These are phyloP conservation scores for Amniculicola lignicola DNA, from an alignment of 495 filamentous ascomycete species.

Conservation along the genomic window DNA sequence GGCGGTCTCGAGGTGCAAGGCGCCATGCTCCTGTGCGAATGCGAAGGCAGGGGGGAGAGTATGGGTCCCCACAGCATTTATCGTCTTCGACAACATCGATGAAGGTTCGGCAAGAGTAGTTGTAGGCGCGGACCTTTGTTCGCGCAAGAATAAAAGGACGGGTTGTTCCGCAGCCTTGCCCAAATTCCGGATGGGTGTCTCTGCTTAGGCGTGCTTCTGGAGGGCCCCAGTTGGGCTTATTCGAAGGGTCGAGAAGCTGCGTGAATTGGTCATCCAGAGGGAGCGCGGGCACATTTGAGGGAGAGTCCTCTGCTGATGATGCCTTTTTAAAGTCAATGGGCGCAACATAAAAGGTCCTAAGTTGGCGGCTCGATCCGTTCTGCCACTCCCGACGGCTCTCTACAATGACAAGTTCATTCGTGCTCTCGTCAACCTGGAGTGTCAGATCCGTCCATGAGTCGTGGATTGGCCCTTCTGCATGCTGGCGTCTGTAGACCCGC, in stretches of 20 bases:
- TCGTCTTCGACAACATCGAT: constrained; percentile 38
- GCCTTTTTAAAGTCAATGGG: constrained; percentile 21
- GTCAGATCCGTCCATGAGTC: constrained; percentile 71
- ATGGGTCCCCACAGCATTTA: constrained; percentile 14
- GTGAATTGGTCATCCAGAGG: constrained; percentile 20
- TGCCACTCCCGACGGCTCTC: constrained; percentile 74
- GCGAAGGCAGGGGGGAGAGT: constrained; percentile 16
- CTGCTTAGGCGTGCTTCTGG: constrained; percentile 10
- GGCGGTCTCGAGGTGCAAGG: constrained; percentile 12
- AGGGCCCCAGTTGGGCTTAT: constrained; percentile 30
- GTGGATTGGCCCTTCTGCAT: constrained; percentile 71
- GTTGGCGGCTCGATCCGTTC: constrained; percentile 55
- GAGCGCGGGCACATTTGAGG: not conserved
- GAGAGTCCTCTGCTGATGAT: not conserved
- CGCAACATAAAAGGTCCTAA: constrained; percentile 67
- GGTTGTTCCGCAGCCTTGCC: not conserved
- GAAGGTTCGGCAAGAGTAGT: constrained; percentile 31
- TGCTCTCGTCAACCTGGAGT: constrained; percentile 61
- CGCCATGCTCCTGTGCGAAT: constrained; percentile 30
- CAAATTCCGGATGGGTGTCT: constrained; percentile 32
- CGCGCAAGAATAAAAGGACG: constrained; percentile 33
- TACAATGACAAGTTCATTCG: constrained; percentile 58
- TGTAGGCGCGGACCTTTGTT: constrained; percentile 36
- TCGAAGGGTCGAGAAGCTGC: constrained; percentile 13
- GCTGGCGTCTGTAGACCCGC: constrained; percentile 63